phyloP scores from a whole-genome alignment of 148 eudicot species.

The Camellia japonica region DNA sequence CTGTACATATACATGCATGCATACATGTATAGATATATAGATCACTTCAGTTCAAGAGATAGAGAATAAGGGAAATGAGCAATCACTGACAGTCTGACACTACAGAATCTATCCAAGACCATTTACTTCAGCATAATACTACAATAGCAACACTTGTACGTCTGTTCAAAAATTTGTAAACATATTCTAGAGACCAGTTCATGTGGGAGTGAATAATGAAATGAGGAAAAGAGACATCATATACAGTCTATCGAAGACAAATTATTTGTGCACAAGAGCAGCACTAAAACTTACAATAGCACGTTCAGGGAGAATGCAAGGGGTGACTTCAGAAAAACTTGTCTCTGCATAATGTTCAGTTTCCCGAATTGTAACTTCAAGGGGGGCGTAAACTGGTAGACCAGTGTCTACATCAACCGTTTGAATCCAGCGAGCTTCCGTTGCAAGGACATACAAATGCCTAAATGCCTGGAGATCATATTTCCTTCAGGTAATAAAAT shows the following conservation, averaged over 20 bases:
- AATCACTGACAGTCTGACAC: neutral
- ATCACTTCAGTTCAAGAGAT: neutral
- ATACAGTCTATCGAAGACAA: too few species aligned
- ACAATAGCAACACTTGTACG: too few species aligned
- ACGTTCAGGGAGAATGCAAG: slow-evolving; percentile 96
- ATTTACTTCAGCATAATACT: too few species aligned
- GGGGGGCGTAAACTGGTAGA: slow-evolving; percentile 91
- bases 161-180: too few species aligned
- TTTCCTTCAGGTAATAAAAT: neutral
- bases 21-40: too few species aligned
- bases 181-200: too few species aligned
- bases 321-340: slow-evolving; percentile 88
- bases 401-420: slow-evolving; percentile 97
- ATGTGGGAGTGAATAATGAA: too few species aligned
- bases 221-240: too few species aligned
- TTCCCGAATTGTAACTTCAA: slow-evolving; percentile 81
- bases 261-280: too few species aligned
- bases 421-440: slow-evolving; percentile 94
- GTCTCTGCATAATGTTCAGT: slow-evolving; percentile 87
- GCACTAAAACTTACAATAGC: slow-evolving; percentile 60
- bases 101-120: too few species aligned
- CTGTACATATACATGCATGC: too few species aligned
- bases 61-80: neutral
- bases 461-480: slow-evolving; percentile 66
- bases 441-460: slow-evolving; percentile 97